phyloP scores from a whole-genome alignment of 148 eudicot genomes.

The Fagopyrum tataricum region DNA sequence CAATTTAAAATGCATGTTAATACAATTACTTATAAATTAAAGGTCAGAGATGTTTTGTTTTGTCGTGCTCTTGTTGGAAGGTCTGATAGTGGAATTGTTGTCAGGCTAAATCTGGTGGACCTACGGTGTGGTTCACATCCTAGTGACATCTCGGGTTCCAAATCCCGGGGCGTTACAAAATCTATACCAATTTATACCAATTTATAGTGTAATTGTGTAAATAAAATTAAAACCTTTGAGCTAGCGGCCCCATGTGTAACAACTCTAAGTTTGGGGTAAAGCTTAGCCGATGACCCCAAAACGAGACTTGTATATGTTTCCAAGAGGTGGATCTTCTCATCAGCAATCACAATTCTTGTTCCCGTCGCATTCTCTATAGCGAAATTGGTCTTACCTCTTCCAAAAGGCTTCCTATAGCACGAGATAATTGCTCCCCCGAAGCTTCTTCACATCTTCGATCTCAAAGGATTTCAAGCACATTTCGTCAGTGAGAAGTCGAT shows the following conservation, averaged over 20 bases:
- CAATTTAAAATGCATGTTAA: too few species aligned
- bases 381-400: conserved; percentile 77
- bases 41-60: too few species aligned
- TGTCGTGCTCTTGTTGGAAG: too few species aligned
- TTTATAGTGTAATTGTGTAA: too few species aligned
- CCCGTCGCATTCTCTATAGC: conserved; percentile 79
- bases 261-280: conserved; percentile 70
- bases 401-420: conserved; percentile 75
- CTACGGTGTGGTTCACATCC: too few species aligned
- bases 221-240: too few species aligned
- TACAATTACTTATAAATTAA: too few species aligned
- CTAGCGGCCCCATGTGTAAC: conserved; percentile 63
- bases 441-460: conserved; percentile 72
- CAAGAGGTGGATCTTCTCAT: conserved; percentile 60
- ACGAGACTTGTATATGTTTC: conserved; percentile 59
- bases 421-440: conserved; percentile 67
- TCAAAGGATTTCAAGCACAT: conserved; percentile 65
- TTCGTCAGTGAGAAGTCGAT: conserved; percentile 61
- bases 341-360: conserved; percentile 77
- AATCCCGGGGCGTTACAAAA: too few species aligned
- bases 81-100: too few species aligned
- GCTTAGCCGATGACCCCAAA: conserved; percentile 81
- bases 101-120: too few species aligned
- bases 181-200: too few species aligned
- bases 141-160: too few species aligned